Evolutionary conservation across 1,284 basidiomycete genomes (phyloP), one percentile per base, ranked within the genome.

Genomic region (Ganoderma multipileum): DNA sequence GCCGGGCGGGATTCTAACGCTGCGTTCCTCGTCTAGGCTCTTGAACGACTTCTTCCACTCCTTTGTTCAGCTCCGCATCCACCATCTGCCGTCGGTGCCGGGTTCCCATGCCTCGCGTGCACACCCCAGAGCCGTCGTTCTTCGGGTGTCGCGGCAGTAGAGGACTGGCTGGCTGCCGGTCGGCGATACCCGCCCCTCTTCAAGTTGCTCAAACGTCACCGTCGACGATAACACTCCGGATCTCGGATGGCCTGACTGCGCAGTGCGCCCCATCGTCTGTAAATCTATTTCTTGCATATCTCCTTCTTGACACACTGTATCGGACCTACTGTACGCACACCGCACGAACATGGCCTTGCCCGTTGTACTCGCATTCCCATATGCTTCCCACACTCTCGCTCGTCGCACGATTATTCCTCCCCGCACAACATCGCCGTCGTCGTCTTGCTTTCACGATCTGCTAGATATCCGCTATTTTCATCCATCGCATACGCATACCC

Each of bases 201-300:
- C 23, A n/a, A n/a, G n/a, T n/a, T n/a, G n/a, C n/a, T n/a, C 47
- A 50, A n/a, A 26, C 47, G 23, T 50, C 47, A 12, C 23, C 47
- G 47, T 50, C 11, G 47, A 55, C 30, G 52, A 55, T 30, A 28
- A 30, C 42, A 52, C 28, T n/a, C 14, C 26, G 52, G 52, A 55
- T 55, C 30, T 55, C 52, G 14, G 52, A 30, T 30, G n/a, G n/a
- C 58, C 38, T 26, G 38, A 38, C 38, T 16, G 58, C 58, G 58
- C 55, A 36, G 55, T 38, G 55, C 58, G 58, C 58, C 20, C 23
- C 23, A 26, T 23, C 33, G 55, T 41, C 28, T 60, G 58, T 60
- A 60, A 41, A 36, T 42, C n/a, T 60, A 60, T 23, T 14, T 39
- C 58, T 60, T 60, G 58, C 38, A 42, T 60, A 60, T 28, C 38